Evolutionary conservation across 176 grass and related monocot species (phyloP).

Genomic region (Bromus sterilis): DNA sequence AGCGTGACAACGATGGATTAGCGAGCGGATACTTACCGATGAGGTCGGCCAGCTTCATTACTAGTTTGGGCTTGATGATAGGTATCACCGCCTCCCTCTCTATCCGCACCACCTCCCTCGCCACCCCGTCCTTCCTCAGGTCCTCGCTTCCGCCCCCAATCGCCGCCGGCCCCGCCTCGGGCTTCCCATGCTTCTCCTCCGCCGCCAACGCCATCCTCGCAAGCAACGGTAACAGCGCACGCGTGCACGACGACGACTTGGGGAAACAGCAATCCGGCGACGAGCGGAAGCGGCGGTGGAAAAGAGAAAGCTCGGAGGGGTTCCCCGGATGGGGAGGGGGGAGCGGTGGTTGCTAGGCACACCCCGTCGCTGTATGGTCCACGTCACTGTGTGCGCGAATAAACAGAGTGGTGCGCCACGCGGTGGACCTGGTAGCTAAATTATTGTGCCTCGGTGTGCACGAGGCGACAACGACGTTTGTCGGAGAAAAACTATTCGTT

Average conservation of each 20-base stretch:
- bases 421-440: slow-evolving; percentile 21
- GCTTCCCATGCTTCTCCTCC: not conserved
- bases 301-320: not conserved
- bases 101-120: slow-evolving; percentile 54
- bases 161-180: not conserved
- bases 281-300: not conserved
- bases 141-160: not conserved
- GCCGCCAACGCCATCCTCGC: not conserved
- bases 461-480: slow-evolving; percentile 3
- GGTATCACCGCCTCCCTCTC: slow-evolving; percentile 80
- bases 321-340: not conserved
- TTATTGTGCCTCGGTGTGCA: not conserved
- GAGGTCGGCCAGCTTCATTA: slow-evolving; percentile 72
- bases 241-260: not conserved
- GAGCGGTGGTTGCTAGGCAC: not conserved
- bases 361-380: not conserved
- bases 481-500: no score
- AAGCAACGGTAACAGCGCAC: not conserved
- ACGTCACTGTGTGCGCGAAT: not conserved
- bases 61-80: slow-evolving; percentile 71
- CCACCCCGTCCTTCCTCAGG: slow-evolving; percentile 32
- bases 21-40: slow-evolving; percentile 49
- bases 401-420: not conserved
- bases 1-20: not conserved
- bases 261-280: not conserved